Base-by-base conservation (phyloP, 1,284 basidiomycete genomes). In the Cutaneotrichosporon dermatis region DNA sequence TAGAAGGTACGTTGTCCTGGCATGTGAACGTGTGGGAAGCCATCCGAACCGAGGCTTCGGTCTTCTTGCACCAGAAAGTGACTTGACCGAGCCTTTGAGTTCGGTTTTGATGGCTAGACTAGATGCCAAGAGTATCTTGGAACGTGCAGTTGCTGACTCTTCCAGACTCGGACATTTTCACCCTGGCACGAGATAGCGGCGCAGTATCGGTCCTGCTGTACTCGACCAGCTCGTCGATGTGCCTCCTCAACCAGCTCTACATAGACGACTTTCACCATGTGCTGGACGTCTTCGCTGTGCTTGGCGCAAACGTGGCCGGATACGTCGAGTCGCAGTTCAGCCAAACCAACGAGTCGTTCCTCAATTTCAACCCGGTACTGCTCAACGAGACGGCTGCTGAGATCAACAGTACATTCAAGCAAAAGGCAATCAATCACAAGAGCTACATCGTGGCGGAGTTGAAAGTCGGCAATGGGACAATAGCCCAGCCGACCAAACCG, bases 141-240 rank as follows among this genome's bases (percentile, higher is more conserved):
- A 42, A n/a, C 16, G 15, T 12, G 43, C 36, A 48, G 9, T 3
- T 13, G 12, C 3, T 13, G 40, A 50, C 25, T 54, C 49, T 41
- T 46, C 35, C 50, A 51, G 50, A 33, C 16, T 35, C 57, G 73
- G 90, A 94, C 74, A 84, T 92, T 55, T 91, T 93, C 75, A 89
- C 88, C 0, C 79, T 90, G 43, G 90, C 89, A 10, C 79, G 83
- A 46, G 85, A 88, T 65, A 80, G 84, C 58, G 92, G 92, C 5
- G 91, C 91, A 0, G 83, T 85, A 34, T 87, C 88, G 46, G 89
- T 88, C 88, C 79, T 92, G 12, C 78, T 92, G n/a, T 92, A 90
- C 71, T 88, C 88, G 4, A 76, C 83, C 37, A 82, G 82, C 62
- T 88, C 88, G 2, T 74, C 84, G 57, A 84, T 87, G 1, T 94